Evolutionary conservation across 1,284 basidiomycete genomes (phyloP), one percentile per base, ranked within the genome.

Genomic region (Butyriboletus appendiculatus): DNA sequence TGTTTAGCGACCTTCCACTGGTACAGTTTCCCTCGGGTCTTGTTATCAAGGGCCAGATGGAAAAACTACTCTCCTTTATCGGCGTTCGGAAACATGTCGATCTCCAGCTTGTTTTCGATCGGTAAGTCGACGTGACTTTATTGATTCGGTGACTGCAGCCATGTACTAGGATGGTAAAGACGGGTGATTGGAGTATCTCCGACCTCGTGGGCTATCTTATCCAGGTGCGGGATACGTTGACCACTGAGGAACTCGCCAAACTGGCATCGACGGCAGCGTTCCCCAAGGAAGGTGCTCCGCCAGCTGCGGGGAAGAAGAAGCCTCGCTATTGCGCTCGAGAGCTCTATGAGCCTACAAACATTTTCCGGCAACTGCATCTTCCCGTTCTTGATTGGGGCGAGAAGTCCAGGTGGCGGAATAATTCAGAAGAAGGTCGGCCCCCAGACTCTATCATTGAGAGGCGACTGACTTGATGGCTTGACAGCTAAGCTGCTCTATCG

Each of bases 71-170:
- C 5, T 77, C 85, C 26, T 82, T 81, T 0, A 75, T 98, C 0
- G 95, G 94, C 10, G 93, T 98, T 11, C 82, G 94, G 22, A 91
- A 88, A 63, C 96, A 98, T 62, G 94, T 98, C 12, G 92, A 96
- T 53, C 77, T 96, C 2, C 92, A 96, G 67, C 76, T 95, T 5
- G 79, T 95, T n/a, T 96, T 95, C 65, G 82, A 86, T 56, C 78
- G 91, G 88, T 91, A 55, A 55, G 77, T 62, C 12, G 16, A 32
- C 7, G 16, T 44, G 34, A 12, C 8, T 18, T 34, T 24, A 5
- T 43, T 26, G 11, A 16, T 33, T 32, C n/a, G 16, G 12, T 41
- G n/a, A 39, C 45, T 59, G 33, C 56, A 39, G 9, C 18, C 7
- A 7, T 34, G 4, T 46, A 5, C 14, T 20, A 93, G 92, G 63